Conservation (phyloP, 495 filamentous ascomycete genomes). For the Penicillium bialowiezense region DNA sequence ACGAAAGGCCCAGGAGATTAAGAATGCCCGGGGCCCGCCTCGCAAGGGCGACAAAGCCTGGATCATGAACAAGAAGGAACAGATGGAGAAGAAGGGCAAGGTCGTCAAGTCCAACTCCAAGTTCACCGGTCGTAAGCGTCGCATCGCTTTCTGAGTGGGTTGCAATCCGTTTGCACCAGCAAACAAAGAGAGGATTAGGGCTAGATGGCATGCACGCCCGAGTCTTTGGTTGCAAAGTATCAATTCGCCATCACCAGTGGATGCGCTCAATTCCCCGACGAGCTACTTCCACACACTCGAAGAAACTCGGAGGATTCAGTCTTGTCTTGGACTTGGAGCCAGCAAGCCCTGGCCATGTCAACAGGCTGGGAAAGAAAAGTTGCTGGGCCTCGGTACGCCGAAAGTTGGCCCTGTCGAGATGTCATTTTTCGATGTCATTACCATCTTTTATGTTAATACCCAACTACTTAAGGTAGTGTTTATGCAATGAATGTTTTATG, state of each 20-base stretch:
- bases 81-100: slow-evolving; percentile 92
- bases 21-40: slow-evolving; percentile 48
- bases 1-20: slow-evolving; percentile 46
- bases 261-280: too few relatives aligned
- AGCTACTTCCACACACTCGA: too few relatives aligned
- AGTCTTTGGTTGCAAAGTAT: background rate
- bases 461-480: background rate
- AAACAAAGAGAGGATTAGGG: background rate
- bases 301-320: too few relatives aligned
- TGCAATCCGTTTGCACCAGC: too few relatives aligned
- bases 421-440: too few relatives aligned
- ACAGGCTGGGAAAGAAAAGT: too few relatives aligned
- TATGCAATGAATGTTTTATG: slow-evolving; percentile 12
- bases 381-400: too few relatives aligned
- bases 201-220: background rate
- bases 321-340: too few relatives aligned
- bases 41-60: slow-evolving; percentile 80
- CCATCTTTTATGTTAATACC: slow-evolving; percentile 10
- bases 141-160: slow-evolving; percentile 50
- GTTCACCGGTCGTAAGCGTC: slow-evolving; percentile 86
- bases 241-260: background rate
- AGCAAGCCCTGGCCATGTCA: too few relatives aligned
- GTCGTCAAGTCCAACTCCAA: slow-evolving; percentile 86
- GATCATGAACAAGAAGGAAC: slow-evolving; percentile 94
- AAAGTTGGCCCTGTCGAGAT: background rate